These are phyloP conservation scores for Torulaspora franciscae DNA, from an alignment of 805 yeast genomes.

Conservation along the genomic window DNA sequence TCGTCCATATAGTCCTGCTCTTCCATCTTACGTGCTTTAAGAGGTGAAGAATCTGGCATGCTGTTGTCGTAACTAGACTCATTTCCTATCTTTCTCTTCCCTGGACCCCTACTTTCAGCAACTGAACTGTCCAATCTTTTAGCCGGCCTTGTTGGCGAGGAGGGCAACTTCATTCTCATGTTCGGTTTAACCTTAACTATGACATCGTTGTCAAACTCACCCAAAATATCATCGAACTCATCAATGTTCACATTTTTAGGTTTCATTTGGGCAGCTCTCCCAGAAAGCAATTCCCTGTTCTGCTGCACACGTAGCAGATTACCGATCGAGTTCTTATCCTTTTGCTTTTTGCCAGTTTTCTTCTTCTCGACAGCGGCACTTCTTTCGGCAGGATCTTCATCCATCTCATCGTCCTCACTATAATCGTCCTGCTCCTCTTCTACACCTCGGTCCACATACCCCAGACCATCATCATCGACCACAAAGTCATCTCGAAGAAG, in stretches of 20 bases:
- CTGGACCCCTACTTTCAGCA: not conserved
- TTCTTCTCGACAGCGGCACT: slow-evolving; percentile 22
- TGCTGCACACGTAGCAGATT: slow-evolving; percentile 47
- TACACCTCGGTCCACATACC: slow-evolving; percentile 88
- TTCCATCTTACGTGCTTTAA: slow-evolving; percentile 16
- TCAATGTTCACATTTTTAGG: slow-evolving; percentile 45
- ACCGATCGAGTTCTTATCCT: slow-evolving; percentile 32
- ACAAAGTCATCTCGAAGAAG: slow-evolving; percentile 87
- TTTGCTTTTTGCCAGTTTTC: slow-evolving; percentile 11
- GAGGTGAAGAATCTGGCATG: slow-evolving; percentile 27
- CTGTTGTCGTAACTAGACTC: slow-evolving; percentile 10
- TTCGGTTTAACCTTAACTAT: slow-evolving; percentile 4
- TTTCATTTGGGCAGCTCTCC: slow-evolving; percentile 27
- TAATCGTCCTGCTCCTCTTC: slow-evolving; percentile 77
- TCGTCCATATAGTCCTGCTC: slow-evolving; percentile 12
- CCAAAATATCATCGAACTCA: slow-evolving; percentile 65
- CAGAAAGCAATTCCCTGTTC: slow-evolving; percentile 41
- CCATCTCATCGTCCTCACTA: slow-evolving; percentile 37
- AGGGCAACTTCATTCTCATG: slow-evolving; percentile 5
- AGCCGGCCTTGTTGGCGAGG: slow-evolving; percentile 7
- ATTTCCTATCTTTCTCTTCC: slow-evolving; percentile 16
- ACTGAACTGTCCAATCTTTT: not conserved
- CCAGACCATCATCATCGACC: slow-evolving; percentile 89
- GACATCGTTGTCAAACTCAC: slow-evolving; percentile 41
- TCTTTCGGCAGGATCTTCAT: slow-evolving; percentile 20